A percentile compares a stretch with the other conserved stretches of the same genome.
These are phyloP conservation scores for Spergularia marina DNA, from an alignment of 148 eudicot species.

Conservation along the genomic window DNA sequence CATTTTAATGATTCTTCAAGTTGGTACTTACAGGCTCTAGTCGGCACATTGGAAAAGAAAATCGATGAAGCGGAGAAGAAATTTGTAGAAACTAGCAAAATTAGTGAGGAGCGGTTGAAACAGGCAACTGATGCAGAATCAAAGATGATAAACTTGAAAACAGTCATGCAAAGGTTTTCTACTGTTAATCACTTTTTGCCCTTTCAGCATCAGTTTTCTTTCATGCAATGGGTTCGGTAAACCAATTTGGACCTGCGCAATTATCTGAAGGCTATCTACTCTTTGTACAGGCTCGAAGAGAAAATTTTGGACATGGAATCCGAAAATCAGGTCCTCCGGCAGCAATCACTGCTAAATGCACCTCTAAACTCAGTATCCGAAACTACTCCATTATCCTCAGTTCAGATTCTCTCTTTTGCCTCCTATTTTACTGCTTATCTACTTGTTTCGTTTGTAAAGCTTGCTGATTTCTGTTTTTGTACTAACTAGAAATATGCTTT, in stretches of 20 bases:
- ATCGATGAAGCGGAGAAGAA: conserved; percentile 88
- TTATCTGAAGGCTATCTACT: background rate
- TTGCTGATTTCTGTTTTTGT: background rate
- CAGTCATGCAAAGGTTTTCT: conserved; percentile 75
- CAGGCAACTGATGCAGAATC: conserved; percentile 90
- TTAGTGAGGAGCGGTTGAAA: conserved; percentile 89
- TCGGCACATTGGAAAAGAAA: conserved; percentile 76
- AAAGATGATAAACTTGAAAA: conserved; percentile 69
- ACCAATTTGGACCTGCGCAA: background rate
- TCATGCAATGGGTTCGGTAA: background rate
- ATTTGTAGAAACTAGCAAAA: conserved; percentile 82
- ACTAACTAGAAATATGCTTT: background rate
- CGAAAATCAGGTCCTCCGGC: conserved; percentile 75
- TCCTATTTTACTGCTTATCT: background rate
- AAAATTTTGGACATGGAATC: conserved; percentile 79
- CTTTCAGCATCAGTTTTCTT: background rate
- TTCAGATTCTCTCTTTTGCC: conserved; percentile 39
- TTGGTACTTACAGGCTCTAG: conserved; percentile 54
- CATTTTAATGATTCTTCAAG: background rate
- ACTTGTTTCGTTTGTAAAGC: background rate
- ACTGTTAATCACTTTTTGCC: conserved; percentile 7
- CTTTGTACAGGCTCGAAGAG: conserved; percentile 66
- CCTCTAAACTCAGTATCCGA: conserved; percentile 42
- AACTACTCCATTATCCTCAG: conserved; percentile 39
- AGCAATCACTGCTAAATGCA: conserved; percentile 51